Percentiles rank a stretch among this genome's conserved stretches.
Evolutionary conservation across 108 stramenopile species (phyloP).

Genomic region (Epipyxis sp.): DNA sequence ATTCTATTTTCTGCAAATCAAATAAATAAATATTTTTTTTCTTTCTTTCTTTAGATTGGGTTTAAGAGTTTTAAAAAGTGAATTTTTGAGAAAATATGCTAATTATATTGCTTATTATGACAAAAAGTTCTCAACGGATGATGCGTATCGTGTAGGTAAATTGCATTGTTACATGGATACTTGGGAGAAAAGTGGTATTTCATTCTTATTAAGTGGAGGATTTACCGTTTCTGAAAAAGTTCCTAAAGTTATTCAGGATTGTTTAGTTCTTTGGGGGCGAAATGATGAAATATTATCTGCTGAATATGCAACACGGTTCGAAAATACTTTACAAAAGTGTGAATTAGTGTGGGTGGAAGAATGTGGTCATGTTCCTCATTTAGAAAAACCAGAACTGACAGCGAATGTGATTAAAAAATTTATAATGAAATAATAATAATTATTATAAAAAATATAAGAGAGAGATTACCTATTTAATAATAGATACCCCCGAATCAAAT

Average conservation of each 20-base stretch:
- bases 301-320: conserved; percentile 70
- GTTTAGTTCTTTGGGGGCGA: conserved; percentile 82
- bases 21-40: not conserved
- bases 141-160: conserved; percentile 76
- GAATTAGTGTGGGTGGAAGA: conserved; percentile 74
- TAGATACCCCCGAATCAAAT: no score
- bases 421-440: no score
- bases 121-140: conserved; percentile 70
- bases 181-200: conserved; percentile 74
- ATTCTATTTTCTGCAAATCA: not conserved
- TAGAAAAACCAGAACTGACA: conserved; percentile 78
- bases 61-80: conserved; percentile 67
- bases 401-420: conserved; percentile 68
- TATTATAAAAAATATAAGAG: no score
- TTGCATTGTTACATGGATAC: conserved; percentile 74
- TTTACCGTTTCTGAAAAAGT: conserved; percentile 74
- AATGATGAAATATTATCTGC: conserved; percentile 84
- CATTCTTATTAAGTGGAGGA: conserved; percentile 76
- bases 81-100: conserved; percentile 66
- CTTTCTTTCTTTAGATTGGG: conserved; percentile 47
- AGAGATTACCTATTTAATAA: no score
- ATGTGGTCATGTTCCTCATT: conserved; percentile 87
- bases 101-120: conserved; percentile 79
- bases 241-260: conserved; percentile 56
- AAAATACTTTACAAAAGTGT: conserved; percentile 69